Evolutionary conservation across 2,329 filamentous ascomycete species (phyloP), one percentile per base, ranked within the genome.

Genomic region (Cercospora zeina): DNA sequence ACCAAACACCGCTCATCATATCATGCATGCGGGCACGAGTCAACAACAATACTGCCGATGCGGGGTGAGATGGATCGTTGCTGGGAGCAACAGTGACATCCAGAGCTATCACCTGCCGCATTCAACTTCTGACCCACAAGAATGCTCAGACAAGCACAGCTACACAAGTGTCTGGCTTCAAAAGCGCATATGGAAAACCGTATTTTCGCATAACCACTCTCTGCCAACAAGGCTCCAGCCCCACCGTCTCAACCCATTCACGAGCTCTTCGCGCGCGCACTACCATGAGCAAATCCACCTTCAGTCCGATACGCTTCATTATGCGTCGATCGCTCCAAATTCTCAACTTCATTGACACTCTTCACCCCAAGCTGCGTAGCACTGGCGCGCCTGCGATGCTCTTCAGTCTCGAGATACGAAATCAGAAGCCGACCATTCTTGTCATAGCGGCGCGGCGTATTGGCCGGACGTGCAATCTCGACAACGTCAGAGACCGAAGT

Each of bases 391-490:
- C 54, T 64, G 53, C 59, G 58, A 33, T 64, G 59, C 57, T 65
- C 69, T 24, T 67, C 70, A 13, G 70, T 73, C 19, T 73, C 77
- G 10, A 79, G 76, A 55, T 85, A 82, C 53, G 77, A 75, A 66
- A 83, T 81, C 37, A 86, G 76, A 19, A 84, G 70, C 65, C 86
- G 79, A 11, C 84, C 84, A 27, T 81, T 77, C 74, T 83, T 83
- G 65, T 82, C 83, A 71, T 83, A 86, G 58, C 83, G 80, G 66
- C 81, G 79, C 4, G 84, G 83, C 63, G 83, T 77, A 8, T 64
- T 58, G 66, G 82, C 76, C 0, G 82, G 73, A 7, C 76, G 71
- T 2, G 84, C 83, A 36, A 82, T 73, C 51, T 75, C 72, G 14
- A 86, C 83, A 3, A 82, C 77, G 14, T 78, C 70, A 68, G 85